These are phyloP conservation scores for Dactylellina drechsleri DNA, from an alignment of 2,329 filamentous ascomycete species.

Conservation along the genomic window DNA sequence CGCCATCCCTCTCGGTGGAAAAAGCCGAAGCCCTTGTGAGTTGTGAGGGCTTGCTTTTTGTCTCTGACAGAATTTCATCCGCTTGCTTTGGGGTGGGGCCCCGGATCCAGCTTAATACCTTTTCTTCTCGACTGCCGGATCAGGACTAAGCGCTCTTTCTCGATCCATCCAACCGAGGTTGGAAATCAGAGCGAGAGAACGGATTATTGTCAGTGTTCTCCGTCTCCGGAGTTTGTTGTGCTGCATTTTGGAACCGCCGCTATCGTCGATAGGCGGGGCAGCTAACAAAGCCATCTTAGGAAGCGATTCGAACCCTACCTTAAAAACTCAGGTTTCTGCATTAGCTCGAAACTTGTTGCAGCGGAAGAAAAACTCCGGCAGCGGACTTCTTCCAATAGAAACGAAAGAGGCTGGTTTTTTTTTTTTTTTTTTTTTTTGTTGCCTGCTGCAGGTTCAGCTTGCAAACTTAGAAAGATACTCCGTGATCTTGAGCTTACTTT, in stretches of 20 bases:
- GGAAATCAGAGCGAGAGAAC: background rate
- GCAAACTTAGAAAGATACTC: conserved; percentile 8
- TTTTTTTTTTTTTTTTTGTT: background rate
- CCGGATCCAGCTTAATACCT: conserved; percentile 1
- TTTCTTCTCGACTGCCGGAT: conserved; percentile 51
- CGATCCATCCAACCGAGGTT: background rate
- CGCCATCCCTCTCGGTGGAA: conserved; percentile 23
- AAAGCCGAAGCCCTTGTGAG: background rate
- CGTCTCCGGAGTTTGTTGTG: background rate
- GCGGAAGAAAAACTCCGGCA: conserved; percentile 1
- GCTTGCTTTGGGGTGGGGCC: background rate
- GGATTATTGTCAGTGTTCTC: background rate
- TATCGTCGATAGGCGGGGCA: conserved; percentile 32
- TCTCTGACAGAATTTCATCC: no score
- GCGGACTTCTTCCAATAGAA: conserved; percentile 2
- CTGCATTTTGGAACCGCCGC: conserved; percentile 9
- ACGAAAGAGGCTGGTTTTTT: conserved; percentile 16
- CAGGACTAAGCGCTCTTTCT: conserved; percentile 1
- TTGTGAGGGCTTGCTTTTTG: no score
- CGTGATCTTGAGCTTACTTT: conserved; percentile 31
- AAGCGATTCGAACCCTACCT: background rate
- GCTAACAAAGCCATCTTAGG: background rate
- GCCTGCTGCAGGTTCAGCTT: conserved; percentile 1
- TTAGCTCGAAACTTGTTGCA: background rate
- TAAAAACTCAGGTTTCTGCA: background rate